phyloP scores from a whole-genome alignment of 331 rosid species.

The Rosa hybrid region DNA sequence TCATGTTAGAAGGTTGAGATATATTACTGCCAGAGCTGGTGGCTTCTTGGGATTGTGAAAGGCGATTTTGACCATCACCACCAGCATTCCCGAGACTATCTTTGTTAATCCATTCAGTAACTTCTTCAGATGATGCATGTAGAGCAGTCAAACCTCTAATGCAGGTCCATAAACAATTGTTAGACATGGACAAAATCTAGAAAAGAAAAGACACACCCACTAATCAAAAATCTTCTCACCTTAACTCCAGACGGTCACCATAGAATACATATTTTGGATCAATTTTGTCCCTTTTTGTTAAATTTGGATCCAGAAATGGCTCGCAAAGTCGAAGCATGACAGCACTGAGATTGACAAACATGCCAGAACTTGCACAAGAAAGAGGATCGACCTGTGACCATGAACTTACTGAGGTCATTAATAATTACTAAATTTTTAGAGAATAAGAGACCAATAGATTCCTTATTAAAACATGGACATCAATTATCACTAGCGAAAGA shows the following conservation, averaged over 20 bases:
- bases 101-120: constrained; percentile 75
- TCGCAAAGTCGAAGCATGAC: constrained; percentile 96
- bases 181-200: constrained; percentile 26
- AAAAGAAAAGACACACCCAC: constrained; percentile 13
- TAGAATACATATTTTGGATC: constrained; percentile 85
- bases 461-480: not conserved
- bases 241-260: constrained; percentile 74
- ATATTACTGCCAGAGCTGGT: constrained; percentile 74
- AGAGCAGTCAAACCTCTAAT: constrained; percentile 93
- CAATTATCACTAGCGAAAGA: not conserved
- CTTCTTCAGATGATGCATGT: constrained; percentile 95
- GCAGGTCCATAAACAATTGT: constrained; percentile 39
- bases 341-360: constrained; percentile 94
- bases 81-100: constrained; percentile 41
- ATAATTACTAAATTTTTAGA: constrained; percentile 1
- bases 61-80: constrained; percentile 61
- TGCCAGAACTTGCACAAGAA: constrained; percentile 98
- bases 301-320: constrained; percentile 86
- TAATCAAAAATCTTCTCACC: constrained; percentile 50
- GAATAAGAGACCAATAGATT: not conserved
- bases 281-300: constrained; percentile 83
- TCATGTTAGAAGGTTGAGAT: constrained; percentile 41
- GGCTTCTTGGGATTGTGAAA: constrained; percentile 88
- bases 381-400: constrained; percentile 78
- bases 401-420: not conserved